phyloP scores from a whole-genome alignment of 2,329 filamentous ascomycete genomes.

The Hysterium pulicare region DNA sequence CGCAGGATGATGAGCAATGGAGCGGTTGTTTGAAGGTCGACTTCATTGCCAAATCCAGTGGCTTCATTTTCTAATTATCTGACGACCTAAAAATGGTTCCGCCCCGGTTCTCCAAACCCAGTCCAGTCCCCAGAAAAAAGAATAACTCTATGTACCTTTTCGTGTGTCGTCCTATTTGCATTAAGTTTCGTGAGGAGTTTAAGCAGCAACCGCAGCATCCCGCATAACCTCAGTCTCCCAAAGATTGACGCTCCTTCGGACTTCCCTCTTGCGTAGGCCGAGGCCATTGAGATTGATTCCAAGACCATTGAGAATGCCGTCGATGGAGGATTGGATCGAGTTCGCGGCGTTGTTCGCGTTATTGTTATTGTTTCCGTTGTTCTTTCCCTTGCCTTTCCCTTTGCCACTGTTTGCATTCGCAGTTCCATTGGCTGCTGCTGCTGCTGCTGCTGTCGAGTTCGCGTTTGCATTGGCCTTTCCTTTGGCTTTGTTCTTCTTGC shows the following conservation, averaged over 20 bases:
- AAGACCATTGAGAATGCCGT: not conserved
- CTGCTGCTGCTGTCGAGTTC: conserved; percentile 3
- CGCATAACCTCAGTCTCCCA: conserved; percentile 1
- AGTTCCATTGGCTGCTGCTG: not conserved
- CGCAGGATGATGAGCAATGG: too few relatives aligned
- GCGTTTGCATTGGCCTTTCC: conserved; percentile 6
- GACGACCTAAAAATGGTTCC: not conserved
- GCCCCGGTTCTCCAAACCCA: too few relatives aligned
- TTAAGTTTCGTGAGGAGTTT: too few relatives aligned
- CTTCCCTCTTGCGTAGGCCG: not conserved
- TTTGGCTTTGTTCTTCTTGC: not conserved
- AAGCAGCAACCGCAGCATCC: too few relatives aligned
- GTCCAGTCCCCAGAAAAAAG: not conserved
- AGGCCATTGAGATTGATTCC: not conserved
- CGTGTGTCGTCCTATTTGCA: not conserved
- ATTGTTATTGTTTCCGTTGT: conserved; percentile 4
- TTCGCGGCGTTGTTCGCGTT: not conserved
- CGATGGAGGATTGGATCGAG: not conserved
- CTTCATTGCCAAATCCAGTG: not conserved
- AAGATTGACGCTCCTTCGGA: conserved; percentile 2
- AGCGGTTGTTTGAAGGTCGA: too few relatives aligned
- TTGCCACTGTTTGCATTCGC: conserved; percentile 2
- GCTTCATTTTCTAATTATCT: not conserved
- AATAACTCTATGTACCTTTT: not conserved
- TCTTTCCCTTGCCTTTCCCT: not conserved